These are phyloP conservation scores for Daldinia eschscholtzii DNA, from an alignment of 2,329 filamentous ascomycete species.

Conservation along the genomic window DNA sequence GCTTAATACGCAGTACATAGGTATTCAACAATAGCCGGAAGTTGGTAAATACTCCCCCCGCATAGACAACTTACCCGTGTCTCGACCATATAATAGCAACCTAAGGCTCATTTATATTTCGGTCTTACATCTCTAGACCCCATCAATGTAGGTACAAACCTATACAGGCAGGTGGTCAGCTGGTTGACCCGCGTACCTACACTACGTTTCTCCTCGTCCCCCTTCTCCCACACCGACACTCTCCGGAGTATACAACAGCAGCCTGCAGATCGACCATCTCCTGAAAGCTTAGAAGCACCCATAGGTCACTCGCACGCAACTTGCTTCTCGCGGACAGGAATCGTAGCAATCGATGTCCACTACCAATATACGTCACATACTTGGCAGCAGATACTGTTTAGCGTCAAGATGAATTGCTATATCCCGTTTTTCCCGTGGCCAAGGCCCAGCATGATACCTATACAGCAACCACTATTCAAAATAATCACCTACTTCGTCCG, in stretches of 20 bases:
- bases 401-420: constrained; percentile 25
- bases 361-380: constrained; percentile 33
- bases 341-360: constrained; percentile 26
- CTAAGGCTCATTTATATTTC: constrained; percentile 39
- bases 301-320: constrained; percentile 18
- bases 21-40: constrained; percentile 44
- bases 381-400: constrained; percentile 32
- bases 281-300: constrained; percentile 7
- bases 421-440: constrained; percentile 32
- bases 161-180: constrained; percentile 17
- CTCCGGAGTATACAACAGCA: constrained; percentile 7
- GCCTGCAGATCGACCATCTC: constrained; percentile 23
- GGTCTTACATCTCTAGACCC: constrained; percentile 23
- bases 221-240: constrained; percentile 14
- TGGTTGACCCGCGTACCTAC: constrained; percentile 15
- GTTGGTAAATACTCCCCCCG: constrained; percentile 38
- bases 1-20: constrained; percentile 29
- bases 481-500: constrained; percentile 5
- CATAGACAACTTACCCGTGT: constrained; percentile 38
- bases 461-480: constrained; percentile 9
- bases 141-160: constrained; percentile 17
- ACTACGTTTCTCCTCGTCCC: constrained; percentile 15
- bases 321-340: constrained; percentile 20
- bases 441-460: constrained; percentile 18
- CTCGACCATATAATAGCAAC: constrained; percentile 35